Conservation (phyloP, 2,329 filamentous ascomycete species). For the Colletotrichum tofieldiae region DNA sequence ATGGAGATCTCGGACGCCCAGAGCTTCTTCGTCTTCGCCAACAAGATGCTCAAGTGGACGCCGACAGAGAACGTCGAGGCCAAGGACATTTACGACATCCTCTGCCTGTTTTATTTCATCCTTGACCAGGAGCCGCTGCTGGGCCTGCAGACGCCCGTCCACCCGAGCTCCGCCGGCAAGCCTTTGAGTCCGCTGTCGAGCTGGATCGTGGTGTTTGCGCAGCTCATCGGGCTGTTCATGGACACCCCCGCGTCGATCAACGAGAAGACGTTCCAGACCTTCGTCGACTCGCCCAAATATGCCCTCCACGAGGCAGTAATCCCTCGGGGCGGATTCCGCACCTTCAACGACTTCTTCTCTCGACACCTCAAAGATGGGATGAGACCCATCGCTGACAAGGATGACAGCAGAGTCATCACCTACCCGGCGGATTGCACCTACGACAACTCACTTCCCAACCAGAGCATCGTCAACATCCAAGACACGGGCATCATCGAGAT, state of each 20-base stretch:
- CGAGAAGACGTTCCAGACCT: constrained; percentile 49
- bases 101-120: constrained; percentile 59
- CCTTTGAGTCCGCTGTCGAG: constrained; percentile 53
- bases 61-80: constrained; percentile 54
- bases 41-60: constrained; percentile 54
- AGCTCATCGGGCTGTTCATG: constrained; percentile 54
- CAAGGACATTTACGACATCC: constrained; percentile 53
- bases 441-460: constrained; percentile 45
- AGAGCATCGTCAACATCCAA: constrained; percentile 47
- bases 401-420: constrained; percentile 51
- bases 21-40: constrained; percentile 48
- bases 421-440: constrained; percentile 57
- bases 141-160: constrained; percentile 44
- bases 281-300: constrained; percentile 51
- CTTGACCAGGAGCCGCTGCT: constrained; percentile 53
- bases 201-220: constrained; percentile 57
- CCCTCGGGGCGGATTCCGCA: constrained; percentile 51
- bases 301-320: constrained; percentile 51
- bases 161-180: constrained; percentile 48
- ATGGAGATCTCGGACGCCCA: constrained; percentile 44
- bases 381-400: constrained; percentile 50
- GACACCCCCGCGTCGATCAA: constrained; percentile 53
- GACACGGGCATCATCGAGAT: constrained; percentile 50
- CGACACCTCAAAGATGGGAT: constrained; percentile 54
- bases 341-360: constrained; percentile 60